Evolutionary conservation across 139 green algal genomes (phyloP).

Genomic region (Monoraphidium neglectum): DNA sequence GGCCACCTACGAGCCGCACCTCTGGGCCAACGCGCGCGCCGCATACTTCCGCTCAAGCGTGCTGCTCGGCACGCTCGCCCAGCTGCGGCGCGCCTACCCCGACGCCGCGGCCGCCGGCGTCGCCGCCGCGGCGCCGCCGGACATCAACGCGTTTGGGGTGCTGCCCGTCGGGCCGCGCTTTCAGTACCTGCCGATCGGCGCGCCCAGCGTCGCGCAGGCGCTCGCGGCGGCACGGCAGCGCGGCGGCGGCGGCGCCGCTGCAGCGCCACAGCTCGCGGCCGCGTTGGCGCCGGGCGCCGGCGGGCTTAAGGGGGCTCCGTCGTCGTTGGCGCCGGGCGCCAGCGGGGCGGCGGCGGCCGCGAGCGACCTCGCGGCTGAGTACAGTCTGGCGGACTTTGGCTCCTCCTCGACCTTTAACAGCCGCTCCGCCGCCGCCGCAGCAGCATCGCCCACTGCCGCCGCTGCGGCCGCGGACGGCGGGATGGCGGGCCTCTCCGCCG

Average conservation of each 20-base stretch:
- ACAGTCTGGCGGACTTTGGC: conserved; percentile 10
- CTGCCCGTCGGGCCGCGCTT: conserved; percentile 74
- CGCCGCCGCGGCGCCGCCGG: conserved; percentile 11
- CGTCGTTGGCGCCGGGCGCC: too few relatives aligned
- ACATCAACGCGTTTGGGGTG: conserved; percentile 81
- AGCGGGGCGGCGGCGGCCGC: not conserved
- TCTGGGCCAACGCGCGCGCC: conserved; percentile 76
- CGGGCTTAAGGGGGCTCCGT: too few relatives aligned
- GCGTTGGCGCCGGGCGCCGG: not conserved
- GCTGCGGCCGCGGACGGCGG: not conserved
- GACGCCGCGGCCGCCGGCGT: conserved; percentile 19
- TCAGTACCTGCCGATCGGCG: conserved; percentile 88
- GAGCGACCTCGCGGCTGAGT: conserved; percentile 24
- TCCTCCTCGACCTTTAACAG: too few relatives aligned
- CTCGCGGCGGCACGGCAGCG: not conserved
- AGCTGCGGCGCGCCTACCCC: conserved; percentile 46
- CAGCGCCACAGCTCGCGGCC: not conserved
- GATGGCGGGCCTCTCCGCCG: conserved; percentile 32
- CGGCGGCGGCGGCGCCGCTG: not conserved
- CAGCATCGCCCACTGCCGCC: too few relatives aligned
- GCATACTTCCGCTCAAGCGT: conserved; percentile 69
- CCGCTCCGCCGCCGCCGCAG: too few relatives aligned
- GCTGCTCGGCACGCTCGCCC: conserved; percentile 75
- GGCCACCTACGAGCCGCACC: conserved; percentile 95
- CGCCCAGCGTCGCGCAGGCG: conserved; percentile 18